phyloP scores from a whole-genome alignment of 345 rosid species.

The Citrus glauca region DNA sequence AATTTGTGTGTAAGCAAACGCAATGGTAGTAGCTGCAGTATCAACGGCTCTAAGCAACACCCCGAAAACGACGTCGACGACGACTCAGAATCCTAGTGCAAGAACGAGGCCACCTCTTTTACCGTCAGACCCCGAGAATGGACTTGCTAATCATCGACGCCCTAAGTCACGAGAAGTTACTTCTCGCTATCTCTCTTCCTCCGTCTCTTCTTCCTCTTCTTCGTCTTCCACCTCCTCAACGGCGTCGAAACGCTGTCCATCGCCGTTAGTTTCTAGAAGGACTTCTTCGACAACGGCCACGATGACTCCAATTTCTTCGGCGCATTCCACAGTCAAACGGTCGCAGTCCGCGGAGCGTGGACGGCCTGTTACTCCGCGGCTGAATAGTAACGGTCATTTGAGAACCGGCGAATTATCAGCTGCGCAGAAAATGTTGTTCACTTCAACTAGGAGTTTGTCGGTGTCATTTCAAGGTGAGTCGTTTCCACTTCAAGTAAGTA shows the following conservation, averaged over 20 bases:
- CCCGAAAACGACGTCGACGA: conserved; percentile 9
- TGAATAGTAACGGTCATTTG: conserved; percentile 21
- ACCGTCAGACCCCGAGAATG: conserved; percentile 71
- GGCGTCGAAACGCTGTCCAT: conserved; percentile 47
- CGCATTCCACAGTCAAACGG: conserved; percentile 42
- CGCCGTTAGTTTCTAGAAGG: conserved; percentile 53
- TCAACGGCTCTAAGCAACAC: conserved; percentile 41
- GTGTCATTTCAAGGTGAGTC: conserved; percentile 85
- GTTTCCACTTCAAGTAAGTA: conserved; percentile 65
- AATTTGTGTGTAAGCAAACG: conserved; percentile 20
- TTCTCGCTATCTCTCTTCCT: conserved; percentile 64
- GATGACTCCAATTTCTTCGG: conserved; percentile 28
- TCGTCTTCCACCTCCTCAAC: conserved; percentile 31
- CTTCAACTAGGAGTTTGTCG: conserved; percentile 73
- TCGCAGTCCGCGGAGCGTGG: conserved; percentile 74
- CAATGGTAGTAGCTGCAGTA: conserved; percentile 55
- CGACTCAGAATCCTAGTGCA: conserved; percentile 17
- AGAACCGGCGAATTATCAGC: conserved; percentile 43
- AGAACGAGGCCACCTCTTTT: conserved; percentile 51
- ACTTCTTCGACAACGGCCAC: conserved; percentile 21
- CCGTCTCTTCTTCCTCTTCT: conserved; percentile 40
- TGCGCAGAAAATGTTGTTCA: conserved; percentile 61
- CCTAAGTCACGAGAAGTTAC: conserved; percentile 66
- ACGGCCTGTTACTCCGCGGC: conserved; percentile 51
- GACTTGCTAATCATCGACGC: conserved; percentile 52